A percentile compares a stretch with the other conserved stretches of the same genome.
Conservation (phyloP, 345 rosid species). For the Conringia planisiliqua region DNA sequence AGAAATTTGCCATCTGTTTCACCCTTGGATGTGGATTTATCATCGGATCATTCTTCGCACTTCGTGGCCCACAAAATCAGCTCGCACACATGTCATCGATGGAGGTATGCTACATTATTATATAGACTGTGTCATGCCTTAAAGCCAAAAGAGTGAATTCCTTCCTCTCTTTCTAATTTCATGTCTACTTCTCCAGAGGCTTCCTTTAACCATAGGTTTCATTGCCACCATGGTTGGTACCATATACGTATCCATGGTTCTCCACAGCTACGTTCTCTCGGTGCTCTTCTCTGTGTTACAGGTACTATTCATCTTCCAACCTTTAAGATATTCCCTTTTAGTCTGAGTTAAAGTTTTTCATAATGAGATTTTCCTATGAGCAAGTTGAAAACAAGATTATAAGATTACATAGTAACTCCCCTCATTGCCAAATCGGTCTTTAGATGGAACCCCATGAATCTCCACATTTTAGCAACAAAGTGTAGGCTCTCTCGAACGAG, state of each 20-base stretch:
- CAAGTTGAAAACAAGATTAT: neutral
- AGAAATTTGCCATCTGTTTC: conserved; percentile 92
- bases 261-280: conserved; percentile 90
- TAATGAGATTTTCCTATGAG: neutral
- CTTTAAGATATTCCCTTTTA: neutral
- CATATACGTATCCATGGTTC: conserved; percentile 86
- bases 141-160: neutral
- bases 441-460: neutral
- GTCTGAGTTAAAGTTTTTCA: neutral
- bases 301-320: conserved; percentile 41
- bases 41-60: conserved; percentile 82
- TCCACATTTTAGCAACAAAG: neutral
- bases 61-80: conserved; percentile 82
- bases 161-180: neutral
- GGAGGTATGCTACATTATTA: conserved; percentile 50
- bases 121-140: neutral
- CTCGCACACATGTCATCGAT: conserved; percentile 77
- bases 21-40: conserved; percentile 85
- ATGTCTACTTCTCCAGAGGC: conserved; percentile 55
- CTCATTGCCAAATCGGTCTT: neutral
- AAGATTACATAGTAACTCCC: neutral
- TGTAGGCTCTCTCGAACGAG: neutral
- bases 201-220: conserved; percentile 79
- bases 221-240: conserved; percentile 87
- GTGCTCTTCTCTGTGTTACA: conserved; percentile 86